A percentile compares a stretch with the other conserved stretches of the same genome.
Conservation (phyloP, 1,139 yeast species). For the Saccharomyces pastorianus region DNA sequence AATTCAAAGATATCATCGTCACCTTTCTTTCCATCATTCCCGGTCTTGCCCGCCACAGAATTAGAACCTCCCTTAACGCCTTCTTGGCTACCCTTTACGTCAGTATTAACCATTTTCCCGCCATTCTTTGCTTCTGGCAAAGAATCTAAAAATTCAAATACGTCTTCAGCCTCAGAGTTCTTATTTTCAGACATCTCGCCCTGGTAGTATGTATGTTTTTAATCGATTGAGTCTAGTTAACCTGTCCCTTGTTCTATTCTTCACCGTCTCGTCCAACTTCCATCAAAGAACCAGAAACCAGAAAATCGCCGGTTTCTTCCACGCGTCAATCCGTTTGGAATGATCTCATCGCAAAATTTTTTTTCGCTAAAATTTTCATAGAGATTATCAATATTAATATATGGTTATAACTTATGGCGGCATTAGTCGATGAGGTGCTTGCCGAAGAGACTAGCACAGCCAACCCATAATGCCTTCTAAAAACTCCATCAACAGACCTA, state of each 20-base stretch:
- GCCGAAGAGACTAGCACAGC: not conserved
- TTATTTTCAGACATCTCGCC: constrained; percentile 15
- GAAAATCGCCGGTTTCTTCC: not conserved
- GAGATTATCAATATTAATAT: not conserved
- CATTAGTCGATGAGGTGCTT: not conserved
- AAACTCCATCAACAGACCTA: constrained; percentile 75
- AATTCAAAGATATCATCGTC: constrained; percentile 79
- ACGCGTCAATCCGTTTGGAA: not conserved
- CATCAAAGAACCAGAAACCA: not conserved
- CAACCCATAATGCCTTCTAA: constrained; percentile 55
- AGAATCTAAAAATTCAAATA: constrained; percentile 80
- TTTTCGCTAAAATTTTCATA: not conserved
- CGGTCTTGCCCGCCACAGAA: constrained; percentile 22
- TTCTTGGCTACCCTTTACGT: constrained; percentile 13
- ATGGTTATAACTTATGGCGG: not conserved
- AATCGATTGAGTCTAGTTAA: not conserved
- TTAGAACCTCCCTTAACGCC: constrained; percentile 14
- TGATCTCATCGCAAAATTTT: constrained; percentile 6
- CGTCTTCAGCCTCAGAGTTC: constrained; percentile 58
- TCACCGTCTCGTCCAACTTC: not conserved
- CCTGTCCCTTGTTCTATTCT: not conserved
- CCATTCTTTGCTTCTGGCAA: constrained; percentile 57
- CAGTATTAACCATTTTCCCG: constrained; percentile 1
- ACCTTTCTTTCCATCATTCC: constrained; percentile 35
- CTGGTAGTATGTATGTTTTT: not conserved